Base-by-base conservation (phyloP, 108 stramenopile species). In the Hondaea fermentalgiana region DNA sequence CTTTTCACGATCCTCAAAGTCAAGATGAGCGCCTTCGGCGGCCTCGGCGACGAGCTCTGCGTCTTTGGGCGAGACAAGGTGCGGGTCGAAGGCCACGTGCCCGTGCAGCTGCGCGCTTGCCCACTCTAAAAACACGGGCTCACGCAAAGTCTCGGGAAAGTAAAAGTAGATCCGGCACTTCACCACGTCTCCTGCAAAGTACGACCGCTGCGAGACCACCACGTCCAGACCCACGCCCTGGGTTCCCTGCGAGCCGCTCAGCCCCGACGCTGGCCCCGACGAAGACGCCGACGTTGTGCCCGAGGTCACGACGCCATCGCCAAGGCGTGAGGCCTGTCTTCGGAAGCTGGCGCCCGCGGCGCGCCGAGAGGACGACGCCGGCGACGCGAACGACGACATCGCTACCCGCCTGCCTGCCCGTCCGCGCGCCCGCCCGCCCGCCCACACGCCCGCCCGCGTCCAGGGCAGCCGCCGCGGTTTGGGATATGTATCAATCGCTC, bases 131-230 rank as follows among this genome's bases (percentile, higher is more conserved):
- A 83, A 53, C 12, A 83, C 76, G 10, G 49, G 16, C 76, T 83
- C 76, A 16, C 51, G 45, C 45, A 53, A 23, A 12, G 76, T 3
- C 35, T 69, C 64, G 42, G 64, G 64, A 23, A 69, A 69, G 51
- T 83, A 83, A 17, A 83, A 53, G 76, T 83, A 83, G 25, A 83
- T 53, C 49, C 76, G 6, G 76, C 76, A 83, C 76, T 53, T 47
- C 6, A 83, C 76, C 49, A 53, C 51, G 51, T 83, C 76, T 17
- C 76, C 76, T 12, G 76, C 76, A 23, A 83, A 83, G 76, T 53
- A 83, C 49, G 49, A 83, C n/a, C 76, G 45, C 76, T 83, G 76
- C 76, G 76, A 83, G n/a, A 83, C 25, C 17, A 83, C 76, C 45
- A 83, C 76, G 28, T 83, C 76, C 49, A 83, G 5, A 16, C 76